These are phyloP conservation scores for Saccharomycopsis javanensis DNA, from an alignment of 805 yeast genomes.

Conservation along the genomic window DNA sequence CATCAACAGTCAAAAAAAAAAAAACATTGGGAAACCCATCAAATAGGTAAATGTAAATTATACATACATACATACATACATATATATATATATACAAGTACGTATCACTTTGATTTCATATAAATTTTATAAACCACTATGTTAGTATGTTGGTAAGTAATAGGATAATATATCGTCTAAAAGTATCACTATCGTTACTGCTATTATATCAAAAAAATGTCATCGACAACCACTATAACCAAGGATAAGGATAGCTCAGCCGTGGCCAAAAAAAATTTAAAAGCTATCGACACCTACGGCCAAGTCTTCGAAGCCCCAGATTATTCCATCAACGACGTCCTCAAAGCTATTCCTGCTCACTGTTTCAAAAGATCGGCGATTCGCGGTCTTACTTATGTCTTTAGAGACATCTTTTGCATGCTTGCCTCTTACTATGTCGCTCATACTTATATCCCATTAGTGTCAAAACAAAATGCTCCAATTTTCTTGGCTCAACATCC, in stretches of 20 bases:
- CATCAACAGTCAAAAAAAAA: too few relatives aligned
- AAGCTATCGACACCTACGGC: conserved; percentile 45
- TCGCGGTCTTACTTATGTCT: conserved; percentile 42
- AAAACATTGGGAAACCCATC: not conserved
- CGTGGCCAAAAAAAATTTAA: conserved; percentile 12
- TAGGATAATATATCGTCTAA: too few relatives aligned
- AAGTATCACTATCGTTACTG: too few relatives aligned
- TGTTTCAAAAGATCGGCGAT: conserved; percentile 47
- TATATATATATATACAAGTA: too few relatives aligned
- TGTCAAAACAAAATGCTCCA: conserved; percentile 26
- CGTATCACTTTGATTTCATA: too few relatives aligned
- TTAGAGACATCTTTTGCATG: conserved; percentile 42
- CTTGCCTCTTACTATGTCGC: conserved; percentile 35
- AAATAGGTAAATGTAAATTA: too few relatives aligned
- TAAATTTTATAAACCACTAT: too few relatives aligned
- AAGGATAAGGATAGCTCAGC: not conserved
- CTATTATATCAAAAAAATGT: too few relatives aligned
- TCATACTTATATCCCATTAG: conserved; percentile 35
- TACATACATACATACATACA: too few relatives aligned
- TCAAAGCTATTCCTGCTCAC: conserved; percentile 49
- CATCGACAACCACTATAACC: conserved; percentile 27
- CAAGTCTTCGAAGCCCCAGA: conserved; percentile 52
- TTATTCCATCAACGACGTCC: conserved; percentile 46
- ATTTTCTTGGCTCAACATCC: conserved; percentile 1
- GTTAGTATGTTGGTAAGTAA: too few relatives aligned